Evolutionary conservation across 2,329 filamentous ascomycete species (phyloP), one percentile per base, ranked within the genome.

Genomic region (Zymoseptoria tritici): DNA sequence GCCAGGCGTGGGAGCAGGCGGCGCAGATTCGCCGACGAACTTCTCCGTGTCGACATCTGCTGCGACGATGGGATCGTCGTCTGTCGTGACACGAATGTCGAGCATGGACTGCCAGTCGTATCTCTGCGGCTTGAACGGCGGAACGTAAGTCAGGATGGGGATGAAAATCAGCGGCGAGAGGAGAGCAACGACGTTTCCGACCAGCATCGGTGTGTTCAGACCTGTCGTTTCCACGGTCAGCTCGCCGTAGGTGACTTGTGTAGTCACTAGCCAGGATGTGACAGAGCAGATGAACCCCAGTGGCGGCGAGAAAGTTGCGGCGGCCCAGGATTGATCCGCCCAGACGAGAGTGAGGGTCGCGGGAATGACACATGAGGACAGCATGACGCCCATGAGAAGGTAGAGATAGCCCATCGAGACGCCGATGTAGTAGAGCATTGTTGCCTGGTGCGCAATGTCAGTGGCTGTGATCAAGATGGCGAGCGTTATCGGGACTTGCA

Each of bases 321-420:
- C 88, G 72, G 84, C 84, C 78, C 84, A 86, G 70, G 90, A 91
- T 73, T 95, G 91, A 1, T 87, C 84, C 55, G 83, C 83, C 90
- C 91, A 96, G 61, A 91, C 80, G 0, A 96, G 81, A 0, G 90
- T 89, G 63, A 96, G 78, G 0, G 90, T 87, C 0, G 90, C 89
- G 0, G 92, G 91, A 13, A 96, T 81, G 4, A 72, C 70, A 3
- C 90, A 91, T 0, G 89, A 84, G 0, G 87, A 91, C 70, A 96
- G 94, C 68, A 96, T 90, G 55, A 91, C 89, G 8, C 91, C 92
- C 91, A 96, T 96, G 71, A 96, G 83, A 1, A 96, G 78, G 70
- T 95, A 95, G 2, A 95, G 80, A 85, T 49, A 91, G 70, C 0
- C 83, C 74, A 73, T 59, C 53, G 50, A 83, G 2, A 91, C 91